Evolutionary conservation across 345 rosid species (phyloP).

Genomic region (Geranium brycei): DNA sequence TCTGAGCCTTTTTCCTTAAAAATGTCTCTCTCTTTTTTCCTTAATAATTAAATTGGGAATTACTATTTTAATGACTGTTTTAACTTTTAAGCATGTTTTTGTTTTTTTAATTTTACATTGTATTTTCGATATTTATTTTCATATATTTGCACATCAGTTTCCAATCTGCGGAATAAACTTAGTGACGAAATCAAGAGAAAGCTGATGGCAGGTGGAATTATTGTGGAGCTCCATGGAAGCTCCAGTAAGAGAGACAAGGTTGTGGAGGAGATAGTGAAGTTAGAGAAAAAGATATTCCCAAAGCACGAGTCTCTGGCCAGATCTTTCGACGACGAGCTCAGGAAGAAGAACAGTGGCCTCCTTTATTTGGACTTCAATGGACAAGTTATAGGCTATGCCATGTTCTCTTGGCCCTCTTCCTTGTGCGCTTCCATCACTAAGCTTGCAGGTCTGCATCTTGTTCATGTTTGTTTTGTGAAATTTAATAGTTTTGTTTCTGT

Average conservation of each 20-base stretch:
- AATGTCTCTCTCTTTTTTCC: too few species aligned
- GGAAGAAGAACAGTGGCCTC: constrained; percentile 54
- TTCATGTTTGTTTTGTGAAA: neutral
- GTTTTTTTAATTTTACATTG: too few species aligned
- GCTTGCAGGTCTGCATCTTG: constrained; percentile 48
- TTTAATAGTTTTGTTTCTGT: too few species aligned
- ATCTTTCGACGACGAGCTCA: constrained; percentile 55
- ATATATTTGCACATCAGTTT: too few species aligned
- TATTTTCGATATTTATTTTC: too few species aligned
- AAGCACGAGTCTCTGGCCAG: constrained; percentile 71
- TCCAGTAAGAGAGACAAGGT: constrained; percentile 26
- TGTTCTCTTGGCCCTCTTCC: constrained; percentile 70
- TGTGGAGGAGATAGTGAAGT: constrained; percentile 51
- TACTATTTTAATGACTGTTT: too few species aligned
- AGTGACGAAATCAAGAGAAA: too few species aligned
- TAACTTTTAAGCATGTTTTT: too few species aligned
- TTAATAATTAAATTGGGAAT: too few species aligned
- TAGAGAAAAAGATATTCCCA: constrained; percentile 64
- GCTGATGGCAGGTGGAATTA: neutral
- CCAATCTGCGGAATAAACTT: too few species aligned
- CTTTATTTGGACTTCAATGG: constrained; percentile 35
- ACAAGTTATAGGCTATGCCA: constrained; percentile 46
- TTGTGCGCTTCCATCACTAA: constrained; percentile 61
- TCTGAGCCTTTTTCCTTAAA: too few species aligned
- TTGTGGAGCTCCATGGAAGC: constrained; percentile 38